phyloP scores from a whole-genome alignment of 208 protist genomes.

The Crithidia sp. region DNA sequence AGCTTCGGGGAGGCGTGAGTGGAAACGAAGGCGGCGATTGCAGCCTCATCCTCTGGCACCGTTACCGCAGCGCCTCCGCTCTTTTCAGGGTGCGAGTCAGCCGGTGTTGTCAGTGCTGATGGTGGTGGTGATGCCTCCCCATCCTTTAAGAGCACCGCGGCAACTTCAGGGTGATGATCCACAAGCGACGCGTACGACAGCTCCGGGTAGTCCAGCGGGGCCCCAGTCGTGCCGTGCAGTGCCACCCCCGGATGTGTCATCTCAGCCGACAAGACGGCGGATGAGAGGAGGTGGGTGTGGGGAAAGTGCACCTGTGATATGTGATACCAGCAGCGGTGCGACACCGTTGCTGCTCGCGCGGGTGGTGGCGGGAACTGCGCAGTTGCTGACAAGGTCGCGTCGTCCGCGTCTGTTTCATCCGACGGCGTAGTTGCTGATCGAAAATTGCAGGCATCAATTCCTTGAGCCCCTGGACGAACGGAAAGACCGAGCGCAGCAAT shows the following conservation, averaged over 20 bases:
- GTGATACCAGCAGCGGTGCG: conserved; percentile 70
- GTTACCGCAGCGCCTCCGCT: background rate
- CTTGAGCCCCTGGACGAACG: conserved; percentile 34
- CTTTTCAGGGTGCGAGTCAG: background rate
- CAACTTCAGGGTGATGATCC: conserved; percentile 33
- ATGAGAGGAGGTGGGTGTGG: conserved; percentile 43
- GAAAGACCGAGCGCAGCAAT: conserved; percentile 26
- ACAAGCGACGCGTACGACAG: conserved; percentile 31
- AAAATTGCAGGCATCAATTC: conserved; percentile 15
- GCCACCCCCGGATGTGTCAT: conserved; percentile 45
- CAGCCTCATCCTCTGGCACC: conserved; percentile 2
- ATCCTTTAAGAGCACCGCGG: conserved; percentile 9
- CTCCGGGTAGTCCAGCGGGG: conserved; percentile 35
- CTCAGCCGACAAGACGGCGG: conserved; percentile 47
- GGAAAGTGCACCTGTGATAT: conserved; percentile 72
- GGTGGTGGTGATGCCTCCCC: background rate
- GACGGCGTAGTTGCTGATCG: background rate
- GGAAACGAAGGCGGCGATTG: conserved; percentile 15
- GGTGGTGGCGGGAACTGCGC: background rate
- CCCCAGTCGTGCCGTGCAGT: conserved; percentile 61
- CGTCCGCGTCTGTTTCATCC: background rate
- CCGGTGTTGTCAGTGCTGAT: background rate
- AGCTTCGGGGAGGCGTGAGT: conserved; percentile 21
- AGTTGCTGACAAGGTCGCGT: background rate
- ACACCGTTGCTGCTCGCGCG: background rate